Evolutionary conservation across 768 basidiomycete species (phyloP).

Genomic region (Termitomyces sp.): DNA sequence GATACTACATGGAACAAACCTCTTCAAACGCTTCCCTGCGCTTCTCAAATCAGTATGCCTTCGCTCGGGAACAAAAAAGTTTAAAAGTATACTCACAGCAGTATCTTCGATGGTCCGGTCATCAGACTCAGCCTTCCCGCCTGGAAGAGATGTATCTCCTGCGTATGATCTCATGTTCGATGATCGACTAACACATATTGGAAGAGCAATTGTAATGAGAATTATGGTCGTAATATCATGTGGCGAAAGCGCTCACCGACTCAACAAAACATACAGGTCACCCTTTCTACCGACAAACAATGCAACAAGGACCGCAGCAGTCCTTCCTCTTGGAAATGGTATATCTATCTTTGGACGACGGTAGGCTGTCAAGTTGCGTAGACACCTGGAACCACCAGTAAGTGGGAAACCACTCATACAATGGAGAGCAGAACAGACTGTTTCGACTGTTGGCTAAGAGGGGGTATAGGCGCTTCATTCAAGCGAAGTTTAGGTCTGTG

Average conservation of each 20-base stretch:
- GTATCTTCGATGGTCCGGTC: slow-evolving; percentile 74
- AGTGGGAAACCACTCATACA: neutral
- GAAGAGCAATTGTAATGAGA: neutral
- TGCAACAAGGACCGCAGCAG: slow-evolving; percentile 78
- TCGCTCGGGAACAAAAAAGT: neutral
- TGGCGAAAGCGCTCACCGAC: slow-evolving; percentile 43
- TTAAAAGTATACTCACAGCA: slow-evolving; percentile 47
- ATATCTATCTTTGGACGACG: slow-evolving; percentile 33
- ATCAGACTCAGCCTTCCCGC: slow-evolving; percentile 70
- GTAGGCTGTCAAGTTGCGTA: slow-evolving; percentile 50
- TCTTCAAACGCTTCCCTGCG: slow-evolving; percentile 89
- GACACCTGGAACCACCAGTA: slow-evolving; percentile 36
- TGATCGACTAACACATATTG: slow-evolving; percentile 50
- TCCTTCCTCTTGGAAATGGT: slow-evolving; percentile 49
- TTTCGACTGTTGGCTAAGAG: slow-evolving; percentile 47
- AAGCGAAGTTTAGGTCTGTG: slow-evolving; percentile 41
- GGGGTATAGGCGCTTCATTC: slow-evolving; percentile 37
- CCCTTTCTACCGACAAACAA: slow-evolving; percentile 81
- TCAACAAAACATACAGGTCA: slow-evolving; percentile 83
- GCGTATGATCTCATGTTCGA: slow-evolving; percentile 71
- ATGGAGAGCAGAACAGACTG: slow-evolving; percentile 18
- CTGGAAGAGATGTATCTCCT: slow-evolving; percentile 85
- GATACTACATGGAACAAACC: slow-evolving; percentile 33
- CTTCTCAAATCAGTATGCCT: slow-evolving; percentile 29
- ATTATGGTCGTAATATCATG: neutral